A percentile compares a stretch with the other conserved stretches of the same genome.
phyloP scores from a whole-genome alignment of 2,329 filamentous ascomycete genomes.

The Fusarium redolens region DNA sequence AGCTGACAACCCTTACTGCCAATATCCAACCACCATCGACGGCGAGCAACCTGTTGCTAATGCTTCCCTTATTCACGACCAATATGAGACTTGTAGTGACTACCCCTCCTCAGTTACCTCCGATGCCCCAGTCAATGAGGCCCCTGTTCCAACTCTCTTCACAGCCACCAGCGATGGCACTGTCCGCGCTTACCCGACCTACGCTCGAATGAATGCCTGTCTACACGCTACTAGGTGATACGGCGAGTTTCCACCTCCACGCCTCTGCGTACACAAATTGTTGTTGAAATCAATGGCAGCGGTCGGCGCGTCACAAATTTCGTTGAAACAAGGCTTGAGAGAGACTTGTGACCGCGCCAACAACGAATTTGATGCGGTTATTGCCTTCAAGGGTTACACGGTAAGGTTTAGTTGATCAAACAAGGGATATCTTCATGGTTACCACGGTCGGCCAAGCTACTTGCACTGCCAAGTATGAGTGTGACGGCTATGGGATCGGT shows the following conservation, averaged over 20 bases:
- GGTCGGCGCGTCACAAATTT: neutral
- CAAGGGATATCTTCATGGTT: neutral
- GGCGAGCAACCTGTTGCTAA: neutral
- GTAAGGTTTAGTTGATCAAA: constrained; percentile 1
- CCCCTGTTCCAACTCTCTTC: neutral
- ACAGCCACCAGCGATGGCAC: neutral
- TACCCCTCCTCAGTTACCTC: neutral
- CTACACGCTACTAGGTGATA: neutral
- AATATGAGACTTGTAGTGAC: neutral
- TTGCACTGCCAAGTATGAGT: constrained; percentile 3
- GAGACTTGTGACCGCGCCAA: constrained; percentile 7
- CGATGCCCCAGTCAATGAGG: neutral
- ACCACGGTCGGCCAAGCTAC: neutral
- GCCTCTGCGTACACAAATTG: neutral
- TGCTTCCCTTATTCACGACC: neutral
- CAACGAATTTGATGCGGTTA: neutral
- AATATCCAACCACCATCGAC: neutral
- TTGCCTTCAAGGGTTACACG: constrained; percentile 3
- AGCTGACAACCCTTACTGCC: neutral
- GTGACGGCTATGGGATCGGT: constrained; percentile 8
- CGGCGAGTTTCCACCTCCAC: neutral
- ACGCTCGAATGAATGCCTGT: neutral
- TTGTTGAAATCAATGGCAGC: neutral
- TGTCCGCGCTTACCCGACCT: neutral
- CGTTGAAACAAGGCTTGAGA: neutral